These are phyloP conservation scores for Citrullus colocynthis DNA, from an alignment of 306 rosid genomes.

Conservation along the genomic window DNA sequence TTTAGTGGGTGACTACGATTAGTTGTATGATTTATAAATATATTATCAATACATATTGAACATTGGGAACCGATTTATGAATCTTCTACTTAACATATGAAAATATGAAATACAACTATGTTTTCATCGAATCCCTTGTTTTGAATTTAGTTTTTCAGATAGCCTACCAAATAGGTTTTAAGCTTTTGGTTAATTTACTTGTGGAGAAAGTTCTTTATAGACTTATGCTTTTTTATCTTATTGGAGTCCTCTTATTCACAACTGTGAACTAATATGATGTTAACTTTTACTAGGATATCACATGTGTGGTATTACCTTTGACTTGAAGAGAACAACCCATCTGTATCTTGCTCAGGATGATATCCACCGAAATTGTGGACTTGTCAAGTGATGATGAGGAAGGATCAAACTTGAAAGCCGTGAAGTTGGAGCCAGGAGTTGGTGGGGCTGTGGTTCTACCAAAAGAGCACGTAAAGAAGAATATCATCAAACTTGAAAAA, in stretches of 20 bases:
- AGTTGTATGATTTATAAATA: no score
- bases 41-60: no score
- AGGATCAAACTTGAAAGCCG: constrained; percentile 26
- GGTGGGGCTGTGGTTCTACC: constrained; percentile 11
- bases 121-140: no score
- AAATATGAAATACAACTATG: no score
- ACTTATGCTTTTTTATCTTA: neutral
- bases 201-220: neutral
- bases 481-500: constrained; percentile 10
- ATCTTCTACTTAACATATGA: no score
- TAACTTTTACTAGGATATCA: neutral
- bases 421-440: constrained; percentile 38
- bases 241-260: neutral
- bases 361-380: constrained; percentile 39
- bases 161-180: no score
- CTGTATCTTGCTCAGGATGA: constrained; percentile 27
- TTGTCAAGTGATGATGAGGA: constrained; percentile 64
- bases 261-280: neutral
- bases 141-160: no score
- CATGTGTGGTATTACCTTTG: neutral
- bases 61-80: no score
- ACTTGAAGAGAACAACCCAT: neutral
- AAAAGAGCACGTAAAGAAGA: constrained; percentile 7
- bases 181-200: neutral
- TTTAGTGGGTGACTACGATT: no score